Conservation (phyloP, 805 yeast species). For the Nakazawaea anatomiae region DNA sequence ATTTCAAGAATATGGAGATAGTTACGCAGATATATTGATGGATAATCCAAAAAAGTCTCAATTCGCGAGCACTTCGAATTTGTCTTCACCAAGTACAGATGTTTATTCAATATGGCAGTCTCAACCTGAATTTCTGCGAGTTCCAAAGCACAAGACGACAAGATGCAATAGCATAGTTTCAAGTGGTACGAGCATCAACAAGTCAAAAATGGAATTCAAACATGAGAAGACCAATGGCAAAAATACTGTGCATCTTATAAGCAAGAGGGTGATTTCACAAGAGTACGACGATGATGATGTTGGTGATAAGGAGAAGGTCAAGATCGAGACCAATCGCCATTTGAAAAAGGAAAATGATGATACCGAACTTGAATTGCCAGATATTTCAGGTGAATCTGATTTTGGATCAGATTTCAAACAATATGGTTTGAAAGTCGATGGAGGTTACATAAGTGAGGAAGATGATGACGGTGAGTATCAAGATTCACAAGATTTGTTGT, state of each 20-base stretch:
- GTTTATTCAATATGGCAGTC: slow-evolving; percentile 28
- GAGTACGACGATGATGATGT: neutral
- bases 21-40: slow-evolving; percentile 21
- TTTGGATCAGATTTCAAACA: slow-evolving; percentile 37
- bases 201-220: slow-evolving; percentile 11
- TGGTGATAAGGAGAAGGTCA: neutral
- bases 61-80: neutral
- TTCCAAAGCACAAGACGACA: slow-evolving; percentile 8
- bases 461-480: slow-evolving; percentile 11
- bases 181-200: neutral
- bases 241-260: slow-evolving; percentile 13
- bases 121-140: slow-evolving; percentile 20
- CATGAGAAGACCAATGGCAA: slow-evolving; percentile 12
- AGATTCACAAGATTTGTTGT: neutral
- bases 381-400: slow-evolving; percentile 41
- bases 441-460: neutral
- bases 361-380: slow-evolving; percentile 33
- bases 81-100: slow-evolving; percentile 22
- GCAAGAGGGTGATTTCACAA: slow-evolving; percentile 1
- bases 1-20: slow-evolving; percentile 3
- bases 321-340: no score
- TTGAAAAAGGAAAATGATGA: neutral
- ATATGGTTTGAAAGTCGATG: slow-evolving; percentile 18
- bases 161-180: neutral
- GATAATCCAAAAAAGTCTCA: neutral